Percentiles rank a stretch among this genome's conserved stretches.
Evolutionary conservation across 1,139 yeast species (phyloP).

Genomic region (Suhomyces taliae): DNA sequence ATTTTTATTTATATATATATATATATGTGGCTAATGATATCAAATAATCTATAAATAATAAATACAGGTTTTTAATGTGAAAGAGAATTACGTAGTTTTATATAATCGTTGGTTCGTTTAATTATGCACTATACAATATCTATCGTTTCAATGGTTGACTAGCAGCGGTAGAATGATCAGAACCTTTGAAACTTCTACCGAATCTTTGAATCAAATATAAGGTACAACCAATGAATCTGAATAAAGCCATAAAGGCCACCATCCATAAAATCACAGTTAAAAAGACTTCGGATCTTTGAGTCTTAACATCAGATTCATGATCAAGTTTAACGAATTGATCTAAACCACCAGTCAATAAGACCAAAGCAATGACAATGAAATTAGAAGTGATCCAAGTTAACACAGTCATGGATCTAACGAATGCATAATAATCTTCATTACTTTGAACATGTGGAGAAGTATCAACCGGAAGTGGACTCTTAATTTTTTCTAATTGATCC

Average conservation of each 20-base stretch:
- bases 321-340: constrained; percentile 30
- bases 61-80: neutral
- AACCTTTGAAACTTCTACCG: constrained; percentile 15
- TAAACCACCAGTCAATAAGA: constrained; percentile 68
- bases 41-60: neutral
- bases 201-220: constrained; percentile 52
- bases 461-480: constrained; percentile 34
- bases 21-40: neutral
- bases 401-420: constrained; percentile 77
- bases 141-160: neutral
- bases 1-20: too few relatives aligned
- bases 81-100: neutral
- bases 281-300: constrained; percentile 44
- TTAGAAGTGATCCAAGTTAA: constrained; percentile 79
- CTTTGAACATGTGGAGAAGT: constrained; percentile 38
- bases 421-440: constrained; percentile 73
- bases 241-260: constrained; percentile 76
- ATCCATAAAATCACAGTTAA: constrained; percentile 77
- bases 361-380: constrained; percentile 68
- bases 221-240: constrained; percentile 69
- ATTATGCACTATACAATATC: neutral
- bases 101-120: too few relatives aligned
- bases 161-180: constrained; percentile 6
- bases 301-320: constrained; percentile 14
- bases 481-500: constrained; percentile 63